phyloP scores from a whole-genome alignment of 2,329 filamentous ascomycete genomes.

The Fusarium sambucinum region DNA sequence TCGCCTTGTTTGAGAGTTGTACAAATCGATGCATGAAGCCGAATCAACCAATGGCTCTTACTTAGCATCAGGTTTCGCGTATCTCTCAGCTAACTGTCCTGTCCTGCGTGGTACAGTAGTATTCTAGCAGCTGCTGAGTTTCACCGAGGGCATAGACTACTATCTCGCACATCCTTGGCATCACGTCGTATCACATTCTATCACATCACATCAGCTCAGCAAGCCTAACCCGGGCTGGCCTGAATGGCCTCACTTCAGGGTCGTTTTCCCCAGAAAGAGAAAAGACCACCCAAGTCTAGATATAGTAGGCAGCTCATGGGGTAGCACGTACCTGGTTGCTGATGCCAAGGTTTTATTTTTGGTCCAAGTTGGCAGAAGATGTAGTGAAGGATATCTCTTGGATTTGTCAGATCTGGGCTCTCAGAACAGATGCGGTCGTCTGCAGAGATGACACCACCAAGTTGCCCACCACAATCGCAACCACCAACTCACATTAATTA shows the following conservation, averaged over 20 bases:
- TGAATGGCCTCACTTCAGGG: constrained; percentile 1
- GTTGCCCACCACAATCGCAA: constrained; percentile 10
- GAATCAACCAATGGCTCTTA: constrained; percentile 21
- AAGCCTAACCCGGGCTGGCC: not conserved
- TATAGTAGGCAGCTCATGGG: constrained; percentile 8
- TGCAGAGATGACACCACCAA: constrained; percentile 45
- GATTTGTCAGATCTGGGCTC: constrained; percentile 38
- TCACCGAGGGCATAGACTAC: constrained; percentile 5
- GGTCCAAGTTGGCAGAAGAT: constrained; percentile 6
- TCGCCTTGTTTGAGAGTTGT: constrained; percentile 16
- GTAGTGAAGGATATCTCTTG: constrained; percentile 2
- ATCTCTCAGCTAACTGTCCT: constrained; percentile 2
- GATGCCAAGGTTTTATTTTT: constrained; percentile 21
- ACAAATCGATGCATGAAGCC: constrained; percentile 31
- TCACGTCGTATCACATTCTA: constrained; percentile 20
- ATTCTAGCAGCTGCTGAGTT: constrained; percentile 7
- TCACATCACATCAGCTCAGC: constrained; percentile 27
- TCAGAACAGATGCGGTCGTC: constrained; percentile 31
- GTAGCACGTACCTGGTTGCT: constrained; percentile 19
- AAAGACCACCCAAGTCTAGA: constrained; percentile 9
- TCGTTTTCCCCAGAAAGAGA: not conserved
- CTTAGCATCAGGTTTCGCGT: constrained; percentile 13
- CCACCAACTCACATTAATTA: constrained; percentile 11
- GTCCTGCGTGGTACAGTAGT: not conserved
- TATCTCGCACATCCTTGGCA: constrained; percentile 23